Percentiles rank a stretch among this genome's conserved stretches.
Evolutionary conservation across 441 rosid species (phyloP).

Genomic region (Daphne laureola): DNA sequence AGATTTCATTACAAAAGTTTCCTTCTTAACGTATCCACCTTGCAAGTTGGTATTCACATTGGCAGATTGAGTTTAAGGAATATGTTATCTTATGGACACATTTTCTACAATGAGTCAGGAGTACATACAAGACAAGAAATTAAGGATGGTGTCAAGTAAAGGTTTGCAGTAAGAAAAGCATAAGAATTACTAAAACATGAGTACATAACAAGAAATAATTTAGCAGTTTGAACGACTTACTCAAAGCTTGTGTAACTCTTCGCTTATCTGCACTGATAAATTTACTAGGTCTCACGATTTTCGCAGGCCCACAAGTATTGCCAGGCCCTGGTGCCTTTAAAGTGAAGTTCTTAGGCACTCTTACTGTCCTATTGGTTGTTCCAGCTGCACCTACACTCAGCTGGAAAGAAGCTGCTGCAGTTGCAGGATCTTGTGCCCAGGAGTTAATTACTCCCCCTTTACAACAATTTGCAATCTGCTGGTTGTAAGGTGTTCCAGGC

Average conservation of each 20-base stretch:
- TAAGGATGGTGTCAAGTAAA: neutral
- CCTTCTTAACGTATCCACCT: neutral
- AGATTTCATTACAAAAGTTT: neutral
- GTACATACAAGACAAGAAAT: neutral
- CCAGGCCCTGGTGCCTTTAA: slow-evolving; percentile 75
- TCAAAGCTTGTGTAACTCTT: slow-evolving; percentile 69
- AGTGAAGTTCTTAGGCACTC: slow-evolving; percentile 62
- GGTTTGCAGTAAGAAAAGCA: neutral
- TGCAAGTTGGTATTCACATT: neutral
- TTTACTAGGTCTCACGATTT: slow-evolving; percentile 42
- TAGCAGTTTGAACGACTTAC: slow-evolving; percentile 35
- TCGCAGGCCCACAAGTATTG: slow-evolving; percentile 62
- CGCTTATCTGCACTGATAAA: slow-evolving; percentile 44
- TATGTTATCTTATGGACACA: neutral
- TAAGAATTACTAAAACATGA: neutral
- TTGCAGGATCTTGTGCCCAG: slow-evolving; percentile 62
- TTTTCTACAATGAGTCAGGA: neutral
- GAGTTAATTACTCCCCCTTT: slow-evolving; percentile 77
- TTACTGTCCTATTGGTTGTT: slow-evolving; percentile 56
- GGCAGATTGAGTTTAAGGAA: neutral
- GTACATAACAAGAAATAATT: slow-evolving; percentile 4
- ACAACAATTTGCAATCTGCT: slow-evolving; percentile 70
- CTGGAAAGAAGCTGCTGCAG: slow-evolving; percentile 63
- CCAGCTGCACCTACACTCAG: slow-evolving; percentile 70
- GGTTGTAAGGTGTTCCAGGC: slow-evolving; percentile 74